A percentile compares a stretch with the other conserved stretches of the same genome.
phyloP scores from a whole-genome alignment of 306 rosid genomes.

The Casuarina glauca region DNA sequence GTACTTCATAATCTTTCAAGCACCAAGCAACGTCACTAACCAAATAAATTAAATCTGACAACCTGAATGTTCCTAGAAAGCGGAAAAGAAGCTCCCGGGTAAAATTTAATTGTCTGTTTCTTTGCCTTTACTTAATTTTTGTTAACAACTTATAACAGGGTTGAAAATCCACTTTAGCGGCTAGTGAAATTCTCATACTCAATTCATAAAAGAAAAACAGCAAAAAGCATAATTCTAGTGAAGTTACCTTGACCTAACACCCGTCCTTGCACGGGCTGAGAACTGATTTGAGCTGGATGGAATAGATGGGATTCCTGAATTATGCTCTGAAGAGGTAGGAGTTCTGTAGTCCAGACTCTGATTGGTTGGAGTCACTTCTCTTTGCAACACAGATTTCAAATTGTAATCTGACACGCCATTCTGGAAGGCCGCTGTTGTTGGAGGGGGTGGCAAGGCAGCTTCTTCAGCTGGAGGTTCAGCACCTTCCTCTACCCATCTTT shows the following conservation, averaged over 20 bases:
- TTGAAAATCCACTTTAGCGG: not conserved
- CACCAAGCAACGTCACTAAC: not conserved
- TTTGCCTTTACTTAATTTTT: not conserved
- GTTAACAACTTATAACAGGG: not conserved
- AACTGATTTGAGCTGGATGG: slow-evolving; percentile 80
- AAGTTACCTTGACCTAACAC: slow-evolving; percentile 79
- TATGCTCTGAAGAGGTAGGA: slow-evolving; percentile 47
- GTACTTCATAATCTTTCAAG: not conserved
- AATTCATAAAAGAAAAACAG: slow-evolving; percentile 9
- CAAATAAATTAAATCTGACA: not conserved
- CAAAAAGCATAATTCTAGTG: not conserved
- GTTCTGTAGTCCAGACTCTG: slow-evolving; percentile 41
- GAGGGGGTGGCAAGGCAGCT: slow-evolving; percentile 75
- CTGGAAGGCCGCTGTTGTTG: slow-evolving; percentile 66
- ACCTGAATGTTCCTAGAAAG: not conserved
- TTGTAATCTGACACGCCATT: slow-evolving; percentile 71
- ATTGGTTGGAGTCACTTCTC: slow-evolving; percentile 46
- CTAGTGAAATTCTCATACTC: not conserved
- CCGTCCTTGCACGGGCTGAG: slow-evolving; percentile 72
- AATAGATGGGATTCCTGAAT: slow-evolving; percentile 73
- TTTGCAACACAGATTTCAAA: slow-evolving; percentile 63
- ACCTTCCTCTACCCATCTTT: slow-evolving; percentile 95
- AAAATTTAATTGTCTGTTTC: not conserved
- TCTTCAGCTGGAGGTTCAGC: slow-evolving; percentile 75
- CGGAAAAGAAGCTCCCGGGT: not conserved